Base-by-base conservation (phyloP, 768 basidiomycete species). In the Psilocybe tampanensis region DNA sequence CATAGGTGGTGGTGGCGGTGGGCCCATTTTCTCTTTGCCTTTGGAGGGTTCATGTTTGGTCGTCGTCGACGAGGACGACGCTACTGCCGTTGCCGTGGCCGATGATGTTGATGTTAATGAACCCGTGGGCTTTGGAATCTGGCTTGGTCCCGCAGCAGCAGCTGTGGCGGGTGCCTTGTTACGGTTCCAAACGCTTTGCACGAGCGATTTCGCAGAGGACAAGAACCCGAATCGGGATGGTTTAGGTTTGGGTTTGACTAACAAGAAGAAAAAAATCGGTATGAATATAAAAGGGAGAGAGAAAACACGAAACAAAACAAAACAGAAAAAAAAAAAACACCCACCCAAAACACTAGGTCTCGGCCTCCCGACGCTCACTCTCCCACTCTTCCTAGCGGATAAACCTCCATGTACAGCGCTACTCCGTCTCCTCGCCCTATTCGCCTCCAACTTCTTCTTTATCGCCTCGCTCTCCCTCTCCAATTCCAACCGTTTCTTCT, bases 121-220 rank as follows among this genome's bases (percentile, higher is more conserved):
- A n/a, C n/a, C 32, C 2, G 60, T 51, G 23, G 69, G 47, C 58
- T 72, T 69, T 22, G 67, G 66, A 54, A 68, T 68, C 34, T 60
- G 65, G 24, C 63, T 67, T 1, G 71, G 56, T 19, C 65, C 60
- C 8, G 68, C 49, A 8, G 69, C 42, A n/a, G 67, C 63, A 13
- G 71, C 8, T 4, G 29, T 29, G 9, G 68, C 59, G 8, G 71
- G 54, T 9, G 69, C 41, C 63, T 78, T 80, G 8, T 76, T 83
- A 61, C 87, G 77, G 62, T 84, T 85, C 89, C 89, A 92, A 1
- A 92, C 88, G 60, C 81, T 89, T 63, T 80, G 76, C 3, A 92
- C 89, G 2, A 92, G 73, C 0, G 83, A 81, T 68, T 90, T 92
- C 8, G 90, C 86, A 17, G 80, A 85, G 19, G 86, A 79, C 6